Evolutionary conservation across 257 asterid species (phyloP).

Genomic region (Solanum rostratum): DNA sequence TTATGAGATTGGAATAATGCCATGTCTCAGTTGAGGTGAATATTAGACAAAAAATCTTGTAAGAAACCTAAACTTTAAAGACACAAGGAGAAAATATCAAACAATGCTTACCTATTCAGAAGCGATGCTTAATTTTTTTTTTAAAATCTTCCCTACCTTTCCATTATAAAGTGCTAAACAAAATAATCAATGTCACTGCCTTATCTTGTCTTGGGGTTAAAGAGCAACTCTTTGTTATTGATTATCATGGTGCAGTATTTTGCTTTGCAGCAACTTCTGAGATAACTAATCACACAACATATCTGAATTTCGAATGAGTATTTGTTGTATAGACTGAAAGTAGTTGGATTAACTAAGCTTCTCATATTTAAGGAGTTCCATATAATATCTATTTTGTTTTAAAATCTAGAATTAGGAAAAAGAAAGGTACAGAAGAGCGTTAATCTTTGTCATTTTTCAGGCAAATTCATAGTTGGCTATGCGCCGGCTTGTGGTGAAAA

Average conservation of each 20-base stretch:
- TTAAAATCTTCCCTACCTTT: not conserved
- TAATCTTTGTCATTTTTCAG: constrained; percentile 22
- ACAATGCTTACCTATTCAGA: not conserved
- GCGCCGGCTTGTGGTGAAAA: constrained; percentile 83
- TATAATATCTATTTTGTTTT: not conserved
- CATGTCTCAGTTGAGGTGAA: not conserved
- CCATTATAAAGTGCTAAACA: not conserved
- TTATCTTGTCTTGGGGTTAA: not conserved
- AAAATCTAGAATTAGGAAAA: not conserved
- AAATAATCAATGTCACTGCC: not conserved
- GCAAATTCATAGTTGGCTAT: constrained; percentile 76
- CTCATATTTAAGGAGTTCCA: not conserved
- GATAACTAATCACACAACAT: not conserved
- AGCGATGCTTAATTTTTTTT: not conserved
- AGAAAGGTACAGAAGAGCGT: not conserved
- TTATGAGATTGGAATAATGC: not conserved
- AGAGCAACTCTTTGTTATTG: not conserved
- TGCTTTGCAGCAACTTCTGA: not conserved
- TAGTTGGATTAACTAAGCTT: not conserved
- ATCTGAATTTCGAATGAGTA: not conserved
- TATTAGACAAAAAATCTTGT: not conserved
- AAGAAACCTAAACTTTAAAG: not conserved
- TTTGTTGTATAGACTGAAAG: not conserved
- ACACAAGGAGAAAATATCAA: not conserved
- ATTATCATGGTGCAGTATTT: not conserved